These are phyloP conservation scores for Wickerhamomyces bovis DNA, from an alignment of 805 yeast genomes.

Conservation along the genomic window DNA sequence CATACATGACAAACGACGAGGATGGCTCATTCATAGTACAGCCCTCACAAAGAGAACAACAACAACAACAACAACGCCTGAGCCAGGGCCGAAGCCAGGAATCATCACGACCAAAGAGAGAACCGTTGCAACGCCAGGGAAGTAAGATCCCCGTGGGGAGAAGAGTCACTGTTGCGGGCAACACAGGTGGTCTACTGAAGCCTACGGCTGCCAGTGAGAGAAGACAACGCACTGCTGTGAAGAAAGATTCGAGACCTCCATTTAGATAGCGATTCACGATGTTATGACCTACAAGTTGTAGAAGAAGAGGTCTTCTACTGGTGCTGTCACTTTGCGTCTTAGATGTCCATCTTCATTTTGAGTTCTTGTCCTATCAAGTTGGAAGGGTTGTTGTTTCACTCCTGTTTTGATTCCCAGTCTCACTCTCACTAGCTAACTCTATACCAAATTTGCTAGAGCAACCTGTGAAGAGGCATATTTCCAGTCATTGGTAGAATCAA, in stretches of 20 bases:
- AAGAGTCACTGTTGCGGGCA: conserved; percentile 3
- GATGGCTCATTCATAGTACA: conserved; percentile 26
- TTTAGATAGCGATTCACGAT: conserved; percentile 12
- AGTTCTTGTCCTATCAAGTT: too few species aligned
- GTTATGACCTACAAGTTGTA: too few species aligned
- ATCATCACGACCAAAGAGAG: neutral
- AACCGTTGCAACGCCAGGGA: neutral
- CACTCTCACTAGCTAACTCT: too few species aligned
- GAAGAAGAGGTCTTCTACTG: too few species aligned
- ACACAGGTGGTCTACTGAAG: conserved; percentile 11
- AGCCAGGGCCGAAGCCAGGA: neutral
- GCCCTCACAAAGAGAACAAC: conserved; percentile 15
- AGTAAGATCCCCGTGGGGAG: conserved; percentile 12
- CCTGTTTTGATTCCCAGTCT: too few species aligned
- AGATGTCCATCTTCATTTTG: too few species aligned
- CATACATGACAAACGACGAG: conserved; percentile 27
- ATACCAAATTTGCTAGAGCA: too few species aligned
- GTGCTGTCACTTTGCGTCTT: too few species aligned
- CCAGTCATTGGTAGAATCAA: too few species aligned
- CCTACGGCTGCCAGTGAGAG: conserved; percentile 21
- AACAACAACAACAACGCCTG: neutral
- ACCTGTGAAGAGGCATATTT: too few species aligned
- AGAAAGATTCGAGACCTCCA: conserved; percentile 20
- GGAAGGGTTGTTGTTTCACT: too few species aligned
- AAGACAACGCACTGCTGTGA: conserved; percentile 9